A percentile compares a stretch with the other conserved stretches of the same genome.
phyloP scores from a whole-genome alignment of 2,329 filamentous ascomycete genomes.

The Neopestalotiopsis sp. region DNA sequence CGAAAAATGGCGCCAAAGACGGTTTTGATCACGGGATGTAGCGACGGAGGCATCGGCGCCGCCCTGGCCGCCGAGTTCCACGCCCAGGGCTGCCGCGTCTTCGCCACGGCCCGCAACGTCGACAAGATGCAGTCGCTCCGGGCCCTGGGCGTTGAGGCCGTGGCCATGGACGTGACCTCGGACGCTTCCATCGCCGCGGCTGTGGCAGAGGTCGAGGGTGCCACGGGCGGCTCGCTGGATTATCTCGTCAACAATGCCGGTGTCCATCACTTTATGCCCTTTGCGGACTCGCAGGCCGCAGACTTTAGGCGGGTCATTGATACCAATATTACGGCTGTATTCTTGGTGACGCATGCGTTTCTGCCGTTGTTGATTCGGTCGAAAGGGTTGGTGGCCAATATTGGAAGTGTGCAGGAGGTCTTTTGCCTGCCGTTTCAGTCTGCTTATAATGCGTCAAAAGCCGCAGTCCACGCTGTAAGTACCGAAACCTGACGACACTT shows the following conservation, averaged over 20 bases:
- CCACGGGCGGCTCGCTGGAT: slow-evolving; percentile 27
- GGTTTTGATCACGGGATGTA: slow-evolving; percentile 21
- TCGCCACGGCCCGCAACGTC: slow-evolving; percentile 33
- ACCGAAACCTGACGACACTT: not conserved
- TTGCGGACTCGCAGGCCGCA: slow-evolving; percentile 27
- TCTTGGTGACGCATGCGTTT: slow-evolving; percentile 21
- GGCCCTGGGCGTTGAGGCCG: slow-evolving; percentile 29
- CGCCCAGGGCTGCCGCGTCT: slow-evolving; percentile 10
- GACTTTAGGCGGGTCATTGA: slow-evolving; percentile 29
- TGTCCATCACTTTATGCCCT: slow-evolving; percentile 29
- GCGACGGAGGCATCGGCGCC: slow-evolving; percentile 33
- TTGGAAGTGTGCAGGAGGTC: slow-evolving; percentile 21
- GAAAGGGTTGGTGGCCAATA: slow-evolving; percentile 22
- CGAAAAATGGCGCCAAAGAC: slow-evolving; percentile 14
- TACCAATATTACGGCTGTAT: slow-evolving; percentile 25
- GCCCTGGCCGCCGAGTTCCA: slow-evolving; percentile 24
- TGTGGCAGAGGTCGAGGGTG: slow-evolving; percentile 22
- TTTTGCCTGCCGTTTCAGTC: slow-evolving; percentile 24
- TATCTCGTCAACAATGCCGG: slow-evolving; percentile 36
- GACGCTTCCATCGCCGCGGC: slow-evolving; percentile 30
- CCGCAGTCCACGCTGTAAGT: slow-evolving; percentile 23
- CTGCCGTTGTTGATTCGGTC: slow-evolving; percentile 18
- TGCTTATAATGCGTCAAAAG: slow-evolving; percentile 27
- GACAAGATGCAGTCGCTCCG: slow-evolving; percentile 31
- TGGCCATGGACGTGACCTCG: slow-evolving; percentile 39